Evolutionary conservation across 768 basidiomycete genomes (phyloP).

Genomic region (Lactarius sanguifluus): DNA sequence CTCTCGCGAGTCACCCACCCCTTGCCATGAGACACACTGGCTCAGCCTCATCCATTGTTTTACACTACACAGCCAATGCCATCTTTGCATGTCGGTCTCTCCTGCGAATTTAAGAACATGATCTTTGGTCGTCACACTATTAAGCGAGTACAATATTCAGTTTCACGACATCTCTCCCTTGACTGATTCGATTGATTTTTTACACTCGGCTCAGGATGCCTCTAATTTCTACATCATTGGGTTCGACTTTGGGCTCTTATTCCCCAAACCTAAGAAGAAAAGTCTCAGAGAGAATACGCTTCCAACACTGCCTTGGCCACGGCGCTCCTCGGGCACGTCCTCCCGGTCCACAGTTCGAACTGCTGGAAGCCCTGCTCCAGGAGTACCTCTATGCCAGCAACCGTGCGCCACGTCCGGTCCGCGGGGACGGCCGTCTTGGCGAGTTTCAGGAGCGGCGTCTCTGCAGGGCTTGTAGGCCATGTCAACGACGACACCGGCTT

Average conservation of each 20-base stretch:
- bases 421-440: constrained; percentile 48
- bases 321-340: constrained; percentile 50
- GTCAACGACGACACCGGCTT: constrained; percentile 81
- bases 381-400: constrained; percentile 82
- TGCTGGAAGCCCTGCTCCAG: constrained; percentile 88
- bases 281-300: constrained; percentile 37
- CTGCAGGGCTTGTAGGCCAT: constrained; percentile 93
- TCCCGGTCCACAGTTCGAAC: constrained; percentile 79
- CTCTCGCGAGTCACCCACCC: no score
- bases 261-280: not conserved
- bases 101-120: not conserved
- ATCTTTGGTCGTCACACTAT: not conserved
- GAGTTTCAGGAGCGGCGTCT: constrained; percentile 75
- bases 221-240: not conserved
- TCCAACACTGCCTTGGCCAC: constrained; percentile 52
- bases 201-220: not conserved
- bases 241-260: not conserved
- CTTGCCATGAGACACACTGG: no score
- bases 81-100: not conserved
- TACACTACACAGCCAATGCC: not conserved
- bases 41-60: no score
- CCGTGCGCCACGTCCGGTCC: constrained; percentile 56
- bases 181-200: not conserved
- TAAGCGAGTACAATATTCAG: not conserved
- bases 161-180: not conserved